Percentiles rank a stretch among this genome's conserved stretches.
These are phyloP conservation scores for Xanthoceras sorbifolium DNA, from an alignment of 345 rosid genomes.

Conservation along the genomic window DNA sequence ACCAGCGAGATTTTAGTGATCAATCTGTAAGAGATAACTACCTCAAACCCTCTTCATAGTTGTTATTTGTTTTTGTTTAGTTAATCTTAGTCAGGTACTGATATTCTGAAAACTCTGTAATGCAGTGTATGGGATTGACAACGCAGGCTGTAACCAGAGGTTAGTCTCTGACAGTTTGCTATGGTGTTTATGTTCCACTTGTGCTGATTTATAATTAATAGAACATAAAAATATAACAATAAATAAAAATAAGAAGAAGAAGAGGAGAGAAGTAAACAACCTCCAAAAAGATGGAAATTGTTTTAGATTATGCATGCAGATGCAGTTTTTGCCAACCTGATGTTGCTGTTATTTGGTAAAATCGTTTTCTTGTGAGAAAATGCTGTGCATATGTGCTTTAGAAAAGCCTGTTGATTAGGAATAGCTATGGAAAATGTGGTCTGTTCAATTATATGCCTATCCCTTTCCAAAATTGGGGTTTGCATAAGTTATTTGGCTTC, in stretches of 20 bases:
- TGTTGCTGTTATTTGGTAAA: not conserved
- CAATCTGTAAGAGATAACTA: conserved; percentile 37
- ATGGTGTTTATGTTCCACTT: not conserved
- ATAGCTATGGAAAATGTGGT: not conserved
- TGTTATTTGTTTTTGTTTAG: not conserved
- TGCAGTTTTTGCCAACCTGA: not conserved
- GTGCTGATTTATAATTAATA: not conserved
- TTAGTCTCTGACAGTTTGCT: conserved; percentile 26
- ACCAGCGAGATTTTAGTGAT: conserved; percentile 32
- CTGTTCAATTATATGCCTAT: not conserved
- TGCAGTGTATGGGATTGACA: conserved; percentile 51
- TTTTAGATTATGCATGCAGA: not conserved
- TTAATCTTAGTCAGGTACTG: conserved; percentile 1
- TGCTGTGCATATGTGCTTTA: not conserved
- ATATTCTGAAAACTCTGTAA: conserved; percentile 21
- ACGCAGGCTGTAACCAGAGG: conserved; percentile 45
- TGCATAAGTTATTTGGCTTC: not conserved
- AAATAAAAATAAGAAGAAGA: not conserved
- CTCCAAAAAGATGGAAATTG: not conserved
- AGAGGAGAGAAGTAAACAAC: not conserved
- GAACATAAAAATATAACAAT: not conserved
- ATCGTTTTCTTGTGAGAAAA: not conserved
- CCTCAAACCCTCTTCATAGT: not conserved
- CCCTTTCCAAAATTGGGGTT: not conserved
- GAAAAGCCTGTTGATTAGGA: not conserved